Percentiles rank a stretch among this genome's conserved stretches.
These are phyloP conservation scores for Xylariomycetidae sp. DNA, from an alignment of 2,329 filamentous ascomycete species.

Conservation along the genomic window DNA sequence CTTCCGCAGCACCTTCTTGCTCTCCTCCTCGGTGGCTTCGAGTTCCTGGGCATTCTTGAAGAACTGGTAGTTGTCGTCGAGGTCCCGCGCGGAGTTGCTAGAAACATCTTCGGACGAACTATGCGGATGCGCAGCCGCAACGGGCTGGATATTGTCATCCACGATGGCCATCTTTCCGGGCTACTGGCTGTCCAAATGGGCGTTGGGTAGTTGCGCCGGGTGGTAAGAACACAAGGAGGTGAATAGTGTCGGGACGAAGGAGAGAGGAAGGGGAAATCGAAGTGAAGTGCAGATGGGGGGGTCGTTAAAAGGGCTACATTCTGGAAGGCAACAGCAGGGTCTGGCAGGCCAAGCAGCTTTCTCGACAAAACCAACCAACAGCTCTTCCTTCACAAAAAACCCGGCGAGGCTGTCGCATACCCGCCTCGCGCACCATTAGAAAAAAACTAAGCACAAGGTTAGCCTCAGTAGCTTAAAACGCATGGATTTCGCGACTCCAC, in stretches of 20 bases:
- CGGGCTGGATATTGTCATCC: background rate
- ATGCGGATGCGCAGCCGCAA: slow-evolving; percentile 5
- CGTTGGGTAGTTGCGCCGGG: no score
- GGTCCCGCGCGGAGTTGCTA: slow-evolving; percentile 11
- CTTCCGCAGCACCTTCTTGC: slow-evolving; percentile 24
- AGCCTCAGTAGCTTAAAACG: background rate
- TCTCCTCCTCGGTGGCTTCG: slow-evolving; percentile 20
- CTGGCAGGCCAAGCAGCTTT: no score
- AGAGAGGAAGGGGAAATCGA: background rate
- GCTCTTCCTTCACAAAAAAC: no score
- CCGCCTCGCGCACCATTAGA: background rate
- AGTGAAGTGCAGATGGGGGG: slow-evolving; percentile 1
- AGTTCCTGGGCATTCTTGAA: slow-evolving; percentile 20
- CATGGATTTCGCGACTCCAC: background rate
- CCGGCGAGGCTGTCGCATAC: no score
- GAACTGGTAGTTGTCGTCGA: slow-evolving; percentile 28
- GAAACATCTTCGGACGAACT: slow-evolving; percentile 10
- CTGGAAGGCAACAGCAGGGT: no score
- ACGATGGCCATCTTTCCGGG: no score
- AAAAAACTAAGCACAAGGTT: background rate
- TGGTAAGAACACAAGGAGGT: no score
- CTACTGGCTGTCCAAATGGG: no score
- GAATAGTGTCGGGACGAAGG: background rate
- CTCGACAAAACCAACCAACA: no score
- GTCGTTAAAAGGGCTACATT: no score